Evolutionary conservation across 345 rosid species (phyloP).

Genomic region (Dovyalis caffra): DNA sequence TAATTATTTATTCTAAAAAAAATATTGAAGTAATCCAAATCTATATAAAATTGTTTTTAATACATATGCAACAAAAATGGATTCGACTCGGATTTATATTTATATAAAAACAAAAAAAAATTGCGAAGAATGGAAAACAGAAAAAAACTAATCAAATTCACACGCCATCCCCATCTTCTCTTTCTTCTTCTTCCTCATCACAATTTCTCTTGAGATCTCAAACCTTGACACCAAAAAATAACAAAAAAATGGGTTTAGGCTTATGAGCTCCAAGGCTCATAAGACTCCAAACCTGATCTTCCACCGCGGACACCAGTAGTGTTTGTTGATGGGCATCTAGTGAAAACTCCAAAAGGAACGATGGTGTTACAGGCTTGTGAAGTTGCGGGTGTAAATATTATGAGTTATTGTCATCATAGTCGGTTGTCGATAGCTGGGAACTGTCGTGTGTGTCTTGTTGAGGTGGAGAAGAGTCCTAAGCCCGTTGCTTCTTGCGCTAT

Average conservation of each 20-base stretch:
- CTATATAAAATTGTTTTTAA: too few species aligned
- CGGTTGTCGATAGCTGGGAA: slow-evolving; percentile 96
- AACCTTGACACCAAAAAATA: not conserved
- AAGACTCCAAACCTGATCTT: slow-evolving; percentile 41
- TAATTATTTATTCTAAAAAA: too few species aligned
- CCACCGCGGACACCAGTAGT: slow-evolving; percentile 71
- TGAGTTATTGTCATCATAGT: slow-evolving; percentile 86
- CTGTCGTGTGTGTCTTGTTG: slow-evolving; percentile 98
- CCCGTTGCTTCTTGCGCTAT: slow-evolving; percentile 99
- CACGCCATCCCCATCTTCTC: not conserved
- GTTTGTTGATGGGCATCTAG: slow-evolving; percentile 85
- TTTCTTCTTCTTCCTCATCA: not conserved
- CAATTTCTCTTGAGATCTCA: not conserved
- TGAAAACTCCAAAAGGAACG: slow-evolving; percentile 94
- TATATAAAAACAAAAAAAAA: too few species aligned
- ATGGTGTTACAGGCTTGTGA: slow-evolving; percentile 97
- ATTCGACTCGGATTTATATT: too few species aligned
- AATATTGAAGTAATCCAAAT: too few species aligned
- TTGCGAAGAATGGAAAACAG: too few species aligned
- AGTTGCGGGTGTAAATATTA: slow-evolving; percentile 96
- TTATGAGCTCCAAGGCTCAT: slow-evolving; percentile 66
- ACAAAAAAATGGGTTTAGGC: slow-evolving; percentile 62
- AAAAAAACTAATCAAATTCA: too few species aligned
- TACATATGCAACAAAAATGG: too few species aligned
- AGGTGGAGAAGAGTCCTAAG: slow-evolving; percentile 98